phyloP scores from a whole-genome alignment of 2,329 filamentous ascomycete species.

The Rutstroemia sydowiana region DNA sequence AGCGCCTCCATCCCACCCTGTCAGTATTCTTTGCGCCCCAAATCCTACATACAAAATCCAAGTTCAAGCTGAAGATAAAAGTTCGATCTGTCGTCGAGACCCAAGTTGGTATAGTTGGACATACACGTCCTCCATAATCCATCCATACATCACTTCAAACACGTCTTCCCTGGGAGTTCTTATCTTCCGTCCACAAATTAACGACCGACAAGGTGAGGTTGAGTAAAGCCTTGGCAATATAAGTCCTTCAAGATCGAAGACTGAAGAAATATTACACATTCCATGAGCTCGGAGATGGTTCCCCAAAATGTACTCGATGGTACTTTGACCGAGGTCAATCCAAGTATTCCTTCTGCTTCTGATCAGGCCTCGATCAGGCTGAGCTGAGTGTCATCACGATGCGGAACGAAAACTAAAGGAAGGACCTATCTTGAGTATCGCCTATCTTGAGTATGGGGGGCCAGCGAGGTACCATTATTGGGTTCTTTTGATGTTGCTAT shows the following conservation, averaged over 20 bases:
- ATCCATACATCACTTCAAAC: background rate
- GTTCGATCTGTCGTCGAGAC: conserved; percentile 13
- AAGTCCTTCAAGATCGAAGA: background rate
- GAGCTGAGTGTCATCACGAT: too few relatives aligned
- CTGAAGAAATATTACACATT: background rate
- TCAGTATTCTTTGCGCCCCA: background rate
- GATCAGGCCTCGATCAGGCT: too few relatives aligned
- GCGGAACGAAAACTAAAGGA: too few relatives aligned
- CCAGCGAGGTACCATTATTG: too few relatives aligned
- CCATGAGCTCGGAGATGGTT: background rate
- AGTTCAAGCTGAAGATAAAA: conserved; percentile 7
- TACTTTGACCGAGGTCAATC: background rate
- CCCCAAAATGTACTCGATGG: background rate
- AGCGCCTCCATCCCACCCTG: conserved; percentile 1
- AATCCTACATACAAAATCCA: background rate
- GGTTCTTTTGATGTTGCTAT: too few relatives aligned
- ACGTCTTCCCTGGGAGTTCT: background rate
- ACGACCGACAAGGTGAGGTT: background rate
- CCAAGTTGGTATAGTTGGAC: conserved; percentile 13
- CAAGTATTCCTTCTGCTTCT: background rate
- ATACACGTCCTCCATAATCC: conserved; percentile 10
- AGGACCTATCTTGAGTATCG: too few relatives aligned
- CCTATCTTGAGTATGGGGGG: too few relatives aligned
- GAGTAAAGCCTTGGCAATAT: background rate
- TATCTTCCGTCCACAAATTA: background rate